Conservation (phyloP, 1,139 yeast genomes). For the Suhomyces chickasaworum region DNA sequence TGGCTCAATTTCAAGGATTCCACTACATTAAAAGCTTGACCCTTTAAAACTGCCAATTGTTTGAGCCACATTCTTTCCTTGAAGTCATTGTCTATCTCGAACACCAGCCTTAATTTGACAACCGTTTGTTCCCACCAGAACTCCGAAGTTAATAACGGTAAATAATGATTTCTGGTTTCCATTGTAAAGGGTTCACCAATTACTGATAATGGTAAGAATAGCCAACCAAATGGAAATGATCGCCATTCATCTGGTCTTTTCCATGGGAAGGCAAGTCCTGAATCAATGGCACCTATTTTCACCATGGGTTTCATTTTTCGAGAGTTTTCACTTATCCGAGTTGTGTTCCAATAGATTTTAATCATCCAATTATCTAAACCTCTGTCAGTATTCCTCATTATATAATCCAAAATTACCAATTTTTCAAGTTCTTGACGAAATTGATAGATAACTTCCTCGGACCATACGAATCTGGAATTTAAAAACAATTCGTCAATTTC, state of each 20-base stretch:
- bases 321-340: constrained; percentile 12
- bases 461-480: constrained; percentile 52
- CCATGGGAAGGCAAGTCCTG: constrained; percentile 80
- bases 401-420: constrained; percentile 68
- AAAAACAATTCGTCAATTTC: constrained; percentile 3
- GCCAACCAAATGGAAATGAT: constrained; percentile 80
- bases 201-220: constrained; percentile 62
- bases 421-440: constrained; percentile 68
- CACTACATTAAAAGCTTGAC: constrained; percentile 77
- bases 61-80: constrained; percentile 66
- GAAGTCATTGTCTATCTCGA: constrained; percentile 61
- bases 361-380: constrained; percentile 84
- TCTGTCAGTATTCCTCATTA: constrained; percentile 75
- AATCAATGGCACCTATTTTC: constrained; percentile 74
- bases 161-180: constrained; percentile 57
- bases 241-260: constrained; percentile 85
- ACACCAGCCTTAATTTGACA: constrained; percentile 47
- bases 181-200: constrained; percentile 70
- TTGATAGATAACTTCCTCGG: constrained; percentile 47
- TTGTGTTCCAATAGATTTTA: constrained; percentile 49
- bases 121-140: constrained; percentile 74
- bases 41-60: constrained; percentile 73
- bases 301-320: constrained; percentile 37
- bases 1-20: constrained; percentile 58
- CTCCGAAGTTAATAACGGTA: constrained; percentile 60